Conservation (phyloP, 2,329 filamentous ascomycete genomes). For the Fusarium sp. region DNA sequence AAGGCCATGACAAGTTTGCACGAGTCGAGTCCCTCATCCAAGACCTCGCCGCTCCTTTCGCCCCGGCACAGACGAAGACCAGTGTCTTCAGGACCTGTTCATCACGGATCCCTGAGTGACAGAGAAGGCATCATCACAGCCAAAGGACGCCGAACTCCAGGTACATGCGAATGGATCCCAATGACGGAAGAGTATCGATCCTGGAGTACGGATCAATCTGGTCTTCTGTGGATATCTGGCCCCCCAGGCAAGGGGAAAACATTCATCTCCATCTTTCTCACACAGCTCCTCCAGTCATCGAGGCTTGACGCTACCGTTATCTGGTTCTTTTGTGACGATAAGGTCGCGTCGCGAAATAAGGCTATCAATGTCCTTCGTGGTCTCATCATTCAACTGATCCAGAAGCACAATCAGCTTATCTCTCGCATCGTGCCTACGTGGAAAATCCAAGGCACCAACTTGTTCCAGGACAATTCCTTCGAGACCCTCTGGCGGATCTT, state of each 20-base stretch:
- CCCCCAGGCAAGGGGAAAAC: constrained; percentile 23
- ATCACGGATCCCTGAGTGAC: constrained; percentile 17
- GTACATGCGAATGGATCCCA: constrained; percentile 25
- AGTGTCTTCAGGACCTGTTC: constrained; percentile 7
- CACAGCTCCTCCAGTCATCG: neutral
- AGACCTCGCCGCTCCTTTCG: neutral
- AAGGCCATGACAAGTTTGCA: neutral
- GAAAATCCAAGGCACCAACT: neutral
- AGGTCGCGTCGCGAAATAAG: neutral
- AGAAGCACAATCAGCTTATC: neutral
- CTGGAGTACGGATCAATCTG: neutral
- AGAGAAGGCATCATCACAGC: neutral
- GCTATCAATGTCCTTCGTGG: constrained; percentile 3
- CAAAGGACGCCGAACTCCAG: neutral
- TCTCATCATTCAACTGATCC: constrained; percentile 8
- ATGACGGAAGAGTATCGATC: neutral
- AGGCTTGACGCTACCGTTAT: neutral
- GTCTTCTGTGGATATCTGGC: constrained; percentile 13
- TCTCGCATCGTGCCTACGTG: neutral
- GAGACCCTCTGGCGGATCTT: constrained; percentile 13
- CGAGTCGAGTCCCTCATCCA: neutral
- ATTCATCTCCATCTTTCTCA: constrained; percentile 14
- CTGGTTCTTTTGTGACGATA: constrained; percentile 25
- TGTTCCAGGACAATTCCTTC: neutral
- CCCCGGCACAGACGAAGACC: constrained; percentile 1